These are phyloP conservation scores for Collybia nuda DNA, from an alignment of 768 basidiomycete genomes.

Conservation along the genomic window DNA sequence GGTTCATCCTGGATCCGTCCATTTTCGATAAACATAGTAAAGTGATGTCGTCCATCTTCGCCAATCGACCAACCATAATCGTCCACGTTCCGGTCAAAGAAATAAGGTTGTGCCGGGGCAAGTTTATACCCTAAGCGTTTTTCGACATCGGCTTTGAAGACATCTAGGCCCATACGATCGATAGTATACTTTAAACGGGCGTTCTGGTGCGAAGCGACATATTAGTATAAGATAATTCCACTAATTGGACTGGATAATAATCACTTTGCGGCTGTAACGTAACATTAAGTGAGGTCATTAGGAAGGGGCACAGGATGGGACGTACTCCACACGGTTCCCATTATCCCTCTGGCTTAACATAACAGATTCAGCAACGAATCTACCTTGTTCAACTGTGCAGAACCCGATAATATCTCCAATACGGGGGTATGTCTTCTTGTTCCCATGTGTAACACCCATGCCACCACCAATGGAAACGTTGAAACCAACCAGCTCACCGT, in stretches of 20 bases:
- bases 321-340: slow-evolving; percentile 92
- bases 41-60: slow-evolving; percentile 86
- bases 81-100: slow-evolving; percentile 89
- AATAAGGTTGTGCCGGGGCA: slow-evolving; percentile 69
- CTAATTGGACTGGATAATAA: slow-evolving; percentile 5
- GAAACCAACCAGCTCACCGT: slow-evolving; percentile 85
- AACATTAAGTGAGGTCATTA: slow-evolving; percentile 2
- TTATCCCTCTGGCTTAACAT: slow-evolving; percentile 94
- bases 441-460: slow-evolving; percentile 99
- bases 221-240: background rate
- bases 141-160: slow-evolving; percentile 90
- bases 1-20: slow-evolving; percentile 96
- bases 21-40: slow-evolving; percentile 95
- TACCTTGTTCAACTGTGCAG: slow-evolving; percentile 85
- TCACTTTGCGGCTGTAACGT: slow-evolving; percentile 51
- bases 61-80: slow-evolving; percentile 93
- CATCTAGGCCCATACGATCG: slow-evolving; percentile 89
- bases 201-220: slow-evolving; percentile 43
- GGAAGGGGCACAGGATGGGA: slow-evolving; percentile 9
- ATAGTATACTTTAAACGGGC: slow-evolving; percentile 96
- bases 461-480: slow-evolving; percentile 94
- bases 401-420: slow-evolving; percentile 88
- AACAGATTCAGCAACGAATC: slow-evolving; percentile 86
- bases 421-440: slow-evolving; percentile 98
- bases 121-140: slow-evolving; percentile 80